These are phyloP conservation scores for Backusella macrospora DNA, from an alignment of 192 early-diverging fungal genomes.

Conservation along the genomic window DNA sequence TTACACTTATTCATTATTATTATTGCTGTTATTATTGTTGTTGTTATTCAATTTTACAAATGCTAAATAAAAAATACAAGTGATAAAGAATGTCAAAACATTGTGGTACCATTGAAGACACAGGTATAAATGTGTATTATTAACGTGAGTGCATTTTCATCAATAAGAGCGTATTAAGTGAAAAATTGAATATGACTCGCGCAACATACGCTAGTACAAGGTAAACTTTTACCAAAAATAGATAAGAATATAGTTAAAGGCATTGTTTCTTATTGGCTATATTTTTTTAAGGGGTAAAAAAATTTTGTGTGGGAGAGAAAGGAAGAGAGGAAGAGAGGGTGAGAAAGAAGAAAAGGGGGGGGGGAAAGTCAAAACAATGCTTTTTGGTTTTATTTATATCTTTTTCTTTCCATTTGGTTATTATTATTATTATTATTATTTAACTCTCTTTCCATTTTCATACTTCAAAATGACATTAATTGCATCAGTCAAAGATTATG, in stretches of 20 bases:
- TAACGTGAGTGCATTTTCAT: no score
- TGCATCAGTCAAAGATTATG: slow-evolving; percentile 57
- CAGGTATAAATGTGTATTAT: no score
- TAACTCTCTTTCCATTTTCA: neutral
- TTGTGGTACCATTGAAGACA: no score
- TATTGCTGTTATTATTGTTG: no score
- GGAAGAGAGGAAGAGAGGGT: neutral
- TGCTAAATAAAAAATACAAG: no score
- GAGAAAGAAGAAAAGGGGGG: neutral
- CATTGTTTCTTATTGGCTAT: no score
- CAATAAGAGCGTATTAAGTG: neutral
- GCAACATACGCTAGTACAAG: neutral
- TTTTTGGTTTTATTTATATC: neutral
- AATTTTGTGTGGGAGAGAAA: no score
- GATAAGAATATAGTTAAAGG: neutral
- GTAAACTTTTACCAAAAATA: slow-evolving; percentile 2
- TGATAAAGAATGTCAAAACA: no score
- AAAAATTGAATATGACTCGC: neutral
- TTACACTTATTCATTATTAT: no score
- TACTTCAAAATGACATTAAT: slow-evolving; percentile 37
- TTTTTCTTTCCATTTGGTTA: neutral
- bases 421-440: neutral
- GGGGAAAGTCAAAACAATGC: neutral
- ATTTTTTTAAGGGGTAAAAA: no score
- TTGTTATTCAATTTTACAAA: no score